phyloP scores from a whole-genome alignment of 2,329 filamentous ascomycete genomes.

The Camptophora hylomeconis region DNA sequence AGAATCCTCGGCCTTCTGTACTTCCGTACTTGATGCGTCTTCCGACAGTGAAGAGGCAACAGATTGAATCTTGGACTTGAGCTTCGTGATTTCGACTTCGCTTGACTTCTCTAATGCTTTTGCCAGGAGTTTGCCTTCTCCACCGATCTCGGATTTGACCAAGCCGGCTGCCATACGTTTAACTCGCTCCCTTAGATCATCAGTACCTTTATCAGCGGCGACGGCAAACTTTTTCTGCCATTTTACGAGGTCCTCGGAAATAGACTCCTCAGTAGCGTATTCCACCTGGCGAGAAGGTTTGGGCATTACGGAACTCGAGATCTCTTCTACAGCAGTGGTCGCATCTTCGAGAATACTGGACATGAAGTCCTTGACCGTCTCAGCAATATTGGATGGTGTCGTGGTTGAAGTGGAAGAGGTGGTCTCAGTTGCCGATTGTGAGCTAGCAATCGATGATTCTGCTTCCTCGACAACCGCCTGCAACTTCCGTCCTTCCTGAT shows the following conservation, averaged over 20 bases:
- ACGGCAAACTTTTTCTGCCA: conserved; percentile 85
- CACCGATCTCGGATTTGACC: conserved; percentile 50
- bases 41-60: conserved; percentile 44
- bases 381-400: conserved; percentile 3
- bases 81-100: conserved; percentile 46
- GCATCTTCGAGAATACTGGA: neutral
- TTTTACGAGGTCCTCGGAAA: conserved; percentile 62
- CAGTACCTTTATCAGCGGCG: conserved; percentile 72
- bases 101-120: conserved; percentile 55
- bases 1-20: conserved; percentile 39
- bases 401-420: conserved; percentile 12
- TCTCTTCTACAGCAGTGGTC: conserved; percentile 6
- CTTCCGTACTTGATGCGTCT: conserved; percentile 39
- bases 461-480: conserved; percentile 45
- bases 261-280: conserved; percentile 35
- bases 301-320: too few species aligned
- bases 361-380: neutral
- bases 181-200: conserved; percentile 50
- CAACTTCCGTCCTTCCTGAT: conserved; percentile 47
- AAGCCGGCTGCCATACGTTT: conserved; percentile 61
- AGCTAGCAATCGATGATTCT: conserved; percentile 28
- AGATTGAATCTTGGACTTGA: conserved; percentile 55
- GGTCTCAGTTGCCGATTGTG: conserved; percentile 17
- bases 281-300: conserved; percentile 17
- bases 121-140: conserved; percentile 53